Evolutionary conservation across 208 protist genomes (phyloP).

Genomic region (Porcisia hertigi): DNA sequence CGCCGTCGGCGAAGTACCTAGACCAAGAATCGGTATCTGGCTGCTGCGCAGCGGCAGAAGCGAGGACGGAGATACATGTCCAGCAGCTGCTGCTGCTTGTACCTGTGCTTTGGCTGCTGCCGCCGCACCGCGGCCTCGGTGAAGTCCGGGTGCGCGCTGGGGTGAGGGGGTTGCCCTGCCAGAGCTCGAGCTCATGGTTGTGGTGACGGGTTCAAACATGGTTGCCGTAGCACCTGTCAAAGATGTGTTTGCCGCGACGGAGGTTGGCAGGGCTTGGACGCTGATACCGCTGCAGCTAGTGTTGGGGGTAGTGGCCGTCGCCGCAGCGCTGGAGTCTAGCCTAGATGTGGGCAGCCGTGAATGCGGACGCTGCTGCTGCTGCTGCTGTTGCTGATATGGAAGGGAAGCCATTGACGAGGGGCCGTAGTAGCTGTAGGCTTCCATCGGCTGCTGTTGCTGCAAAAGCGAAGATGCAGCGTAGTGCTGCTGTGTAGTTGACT

Average conservation of each 20-base stretch:
- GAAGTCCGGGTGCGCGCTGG: slow-evolving; percentile 8
- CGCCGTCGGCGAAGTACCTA: neutral
- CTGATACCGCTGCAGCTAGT: neutral
- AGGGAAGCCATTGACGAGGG: neutral
- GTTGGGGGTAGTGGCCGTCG: neutral
- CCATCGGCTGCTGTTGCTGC: slow-evolving; percentile 8
- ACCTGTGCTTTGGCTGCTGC: slow-evolving; percentile 9
- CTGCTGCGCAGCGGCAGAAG: neutral
- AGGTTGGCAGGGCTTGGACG: neutral
- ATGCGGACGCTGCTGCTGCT: slow-evolving; percentile 6
- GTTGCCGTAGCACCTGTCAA: slow-evolving; percentile 17
- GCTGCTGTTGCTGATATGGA: slow-evolving; percentile 15
- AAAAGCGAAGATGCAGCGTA: neutral
- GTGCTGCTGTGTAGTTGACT: neutral
- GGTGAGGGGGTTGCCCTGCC: neutral
- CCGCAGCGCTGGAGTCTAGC: neutral
- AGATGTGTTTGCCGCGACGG: neutral
- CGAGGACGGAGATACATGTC: neutral
- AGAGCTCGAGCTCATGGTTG: neutral
- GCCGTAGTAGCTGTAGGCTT: neutral
- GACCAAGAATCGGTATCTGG: neutral
- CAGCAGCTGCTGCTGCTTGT: neutral
- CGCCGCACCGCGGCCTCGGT: slow-evolving; percentile 25
- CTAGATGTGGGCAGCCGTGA: neutral
- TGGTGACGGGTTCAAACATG: slow-evolving; percentile 7